These are phyloP conservation scores for Populus tremula DNA, from an alignment of 345 rosid genomes.

Conservation along the genomic window DNA sequence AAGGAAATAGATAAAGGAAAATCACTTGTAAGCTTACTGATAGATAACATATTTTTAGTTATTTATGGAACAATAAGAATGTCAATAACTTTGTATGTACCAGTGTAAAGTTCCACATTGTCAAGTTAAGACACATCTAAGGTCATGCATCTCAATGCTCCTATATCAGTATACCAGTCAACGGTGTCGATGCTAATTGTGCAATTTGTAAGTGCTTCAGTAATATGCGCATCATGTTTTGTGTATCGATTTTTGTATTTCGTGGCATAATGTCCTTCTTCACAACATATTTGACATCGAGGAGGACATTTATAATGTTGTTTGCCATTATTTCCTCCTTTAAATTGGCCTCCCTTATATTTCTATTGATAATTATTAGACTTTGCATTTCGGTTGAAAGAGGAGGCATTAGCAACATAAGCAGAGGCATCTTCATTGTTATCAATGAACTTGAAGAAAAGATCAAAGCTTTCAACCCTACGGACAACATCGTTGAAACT, in stretches of 20 bases:
- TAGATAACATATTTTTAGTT: constrained; percentile 4
- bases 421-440: fast-evolving
- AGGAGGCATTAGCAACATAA: no score
- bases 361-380: background rate
- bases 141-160: background rate
- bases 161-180: constrained; percentile 1
- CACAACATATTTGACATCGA: background rate
- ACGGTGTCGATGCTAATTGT: fast-evolving
- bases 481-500: background rate
- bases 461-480: background rate
- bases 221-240: background rate
- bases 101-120: background rate
- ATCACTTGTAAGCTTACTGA: constrained; percentile 6
- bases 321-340: background rate
- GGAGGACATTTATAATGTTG: background rate
- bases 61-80: constrained; percentile 4
- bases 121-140: background rate
- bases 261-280: constrained; percentile 2
- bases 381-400: background rate
- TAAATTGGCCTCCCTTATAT: background rate
- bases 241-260: background rate
- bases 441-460: background rate
- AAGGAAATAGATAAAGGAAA: background rate
- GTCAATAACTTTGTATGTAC: constrained; percentile 10
- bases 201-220: background rate